Evolutionary conservation across 306 rosid species (phyloP).

Genomic region (Quercus agrifolia): DNA sequence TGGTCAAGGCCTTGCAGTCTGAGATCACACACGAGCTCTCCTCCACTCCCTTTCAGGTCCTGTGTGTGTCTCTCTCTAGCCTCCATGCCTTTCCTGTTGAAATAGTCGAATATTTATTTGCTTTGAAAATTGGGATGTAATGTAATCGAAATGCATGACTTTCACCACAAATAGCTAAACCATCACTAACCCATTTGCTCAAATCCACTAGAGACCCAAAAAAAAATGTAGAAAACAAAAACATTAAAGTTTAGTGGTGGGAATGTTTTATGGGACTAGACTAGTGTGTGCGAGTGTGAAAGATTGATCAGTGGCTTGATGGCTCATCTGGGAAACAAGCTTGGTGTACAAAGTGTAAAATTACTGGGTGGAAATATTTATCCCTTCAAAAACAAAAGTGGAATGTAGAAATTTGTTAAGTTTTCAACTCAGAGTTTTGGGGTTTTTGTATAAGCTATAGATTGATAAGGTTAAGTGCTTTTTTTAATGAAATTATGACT

Average conservation of each 20-base stretch:
- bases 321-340: no score
- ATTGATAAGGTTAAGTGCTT: background rate
- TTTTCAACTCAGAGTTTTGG: background rate
- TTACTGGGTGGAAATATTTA: background rate
- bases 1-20: conserved; percentile 57
- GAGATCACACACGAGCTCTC: conserved; percentile 66
- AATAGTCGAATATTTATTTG: background rate
- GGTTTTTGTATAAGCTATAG: background rate
- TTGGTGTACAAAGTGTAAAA: no score
- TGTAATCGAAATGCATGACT: background rate
- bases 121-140: background rate
- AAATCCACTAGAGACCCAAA: no score
- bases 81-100: background rate
- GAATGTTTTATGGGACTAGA: no score
- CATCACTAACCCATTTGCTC: background rate
- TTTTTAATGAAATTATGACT: background rate
- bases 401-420: background rate
- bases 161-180: background rate
- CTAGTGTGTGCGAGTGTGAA: no score
- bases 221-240: no score
- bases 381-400: background rate
- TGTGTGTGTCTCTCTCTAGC: background rate
- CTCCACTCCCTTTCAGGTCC: conserved; percentile 57
- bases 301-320: no score
- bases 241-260: no score